Base-by-base conservation (phyloP, 176 grass and related monocot species). In the Pontederia crassipes region DNA sequence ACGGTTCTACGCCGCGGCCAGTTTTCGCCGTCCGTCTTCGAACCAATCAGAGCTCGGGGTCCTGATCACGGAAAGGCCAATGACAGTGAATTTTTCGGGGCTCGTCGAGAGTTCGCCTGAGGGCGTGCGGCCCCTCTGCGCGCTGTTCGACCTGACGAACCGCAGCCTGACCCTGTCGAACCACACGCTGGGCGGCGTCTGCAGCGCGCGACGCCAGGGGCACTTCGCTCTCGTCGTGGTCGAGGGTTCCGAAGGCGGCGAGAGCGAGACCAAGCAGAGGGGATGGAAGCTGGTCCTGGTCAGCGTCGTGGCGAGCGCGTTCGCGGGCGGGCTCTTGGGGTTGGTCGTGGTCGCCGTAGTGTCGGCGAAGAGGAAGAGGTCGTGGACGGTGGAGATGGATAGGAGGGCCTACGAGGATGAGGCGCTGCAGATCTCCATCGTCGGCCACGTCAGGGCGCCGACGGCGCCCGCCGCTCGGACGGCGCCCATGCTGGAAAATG, bases 221-320 rank as follows among this genome's bases (percentile, higher is more conserved):
- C 93, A 97, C 60, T 76, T 92, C 40, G 93, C 81, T 8, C 76
- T 97, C 11, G 82, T 97, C 11, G 82, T 97, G 50, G 47, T 85
- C 10, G 70, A 68, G 0, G 69, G 55, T 4, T 48, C 48, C 10
- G 65, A 75, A 0, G 81, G 32, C 8, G 57, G 60, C 26, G 74
- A 0, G 57, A 45, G 66, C 8, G 40, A 40, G 47, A 69, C 64
- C 8, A 86, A 87, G 27, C 68, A 61, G 54, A 91, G 76, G 52
- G 81, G 72, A 72, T 97, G 93, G 93, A 97, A 92, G 81, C 66
- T 97, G 48, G 87, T 83, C 8, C 71, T 90, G 75, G 79, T 97
- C 56, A 77, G 81, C 40, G 79, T 83, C 24, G 72, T 78, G 55
- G 76, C 80, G 28, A 84, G 87, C 8, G 82, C 84, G 0, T 75